Evolutionary conservation across 495 filamentous ascomycete genomes (phyloP), one percentile per base, ranked within the genome.

Genomic region (Neurospora sp.): DNA sequence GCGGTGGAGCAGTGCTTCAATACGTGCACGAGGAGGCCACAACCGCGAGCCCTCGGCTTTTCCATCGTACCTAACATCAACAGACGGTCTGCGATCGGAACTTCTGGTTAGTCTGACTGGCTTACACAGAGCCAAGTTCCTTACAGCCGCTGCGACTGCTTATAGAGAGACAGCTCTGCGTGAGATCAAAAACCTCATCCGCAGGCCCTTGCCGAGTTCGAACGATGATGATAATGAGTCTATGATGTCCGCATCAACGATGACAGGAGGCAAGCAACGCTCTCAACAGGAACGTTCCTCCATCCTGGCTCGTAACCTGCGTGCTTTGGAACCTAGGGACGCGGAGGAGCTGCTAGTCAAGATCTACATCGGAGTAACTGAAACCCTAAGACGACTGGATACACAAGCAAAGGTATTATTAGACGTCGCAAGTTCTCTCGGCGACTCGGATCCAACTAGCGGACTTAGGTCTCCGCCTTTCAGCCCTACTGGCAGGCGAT

Each of bases 331-430:
- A 62, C 84, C 93, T 3, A 89, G 90, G 23, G 93, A 94, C 82
- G 93, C 96, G 0, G 96, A 99, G 82, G 86, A 89, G n/a, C 88
- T 98, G 76, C 86, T 98, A 10, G 86, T 89, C 23, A 91, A 88
- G 46, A 91, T 96, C 20, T 99, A 98, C 79, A 90, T 93, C 5
- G 89, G 92, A 6, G 91, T 97, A 35, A 91, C 95, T 27, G 96
- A 99, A 79, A 91, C 93, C 1, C 80, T 98, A 72, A 87, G 96
- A 72, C 88, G 96, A 78, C 82, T 98, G 12, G 91, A 92, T 44
- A 93, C 94, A 5, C 96, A 99, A 77, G 92, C 95, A 27, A 99
- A 99, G 81, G 90, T 98, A 23, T 83, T 99, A n/a, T 85, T 99
- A 20, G 96, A 99, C 80, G 92, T 97, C 41, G 97, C 94, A 2